These are phyloP conservation scores for Candida lessepsii DNA, from an alignment of 805 yeast genomes.

Conservation along the genomic window DNA sequence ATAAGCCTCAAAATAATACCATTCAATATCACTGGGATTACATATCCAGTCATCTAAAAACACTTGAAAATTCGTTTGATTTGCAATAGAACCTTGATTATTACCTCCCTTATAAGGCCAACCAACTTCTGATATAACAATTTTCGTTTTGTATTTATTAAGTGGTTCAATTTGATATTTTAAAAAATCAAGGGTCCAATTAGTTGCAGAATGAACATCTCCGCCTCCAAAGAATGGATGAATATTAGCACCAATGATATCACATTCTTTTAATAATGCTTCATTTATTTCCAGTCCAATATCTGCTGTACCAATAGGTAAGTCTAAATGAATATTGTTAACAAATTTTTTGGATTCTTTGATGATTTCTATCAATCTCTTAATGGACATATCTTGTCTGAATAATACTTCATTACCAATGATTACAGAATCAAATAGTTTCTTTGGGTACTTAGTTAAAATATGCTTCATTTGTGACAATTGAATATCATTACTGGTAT, in stretches of 20 bases:
- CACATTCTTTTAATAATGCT: slow-evolving; percentile 44
- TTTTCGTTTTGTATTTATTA: slow-evolving; percentile 24
- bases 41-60: slow-evolving; percentile 57
- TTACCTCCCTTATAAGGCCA: slow-evolving; percentile 70
- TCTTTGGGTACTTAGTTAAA: slow-evolving; percentile 43
- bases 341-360: slow-evolving; percentile 39
- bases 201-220: slow-evolving; percentile 42
- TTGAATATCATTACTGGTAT: slow-evolving; percentile 45
- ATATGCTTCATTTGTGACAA: slow-evolving; percentile 43
- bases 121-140: slow-evolving; percentile 62
- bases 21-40: slow-evolving; percentile 36
- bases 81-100: slow-evolving; percentile 47
- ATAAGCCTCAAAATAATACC: slow-evolving; percentile 68
- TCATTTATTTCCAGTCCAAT: slow-evolving; percentile 47
- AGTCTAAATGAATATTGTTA: slow-evolving; percentile 25
- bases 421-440: slow-evolving; percentile 48
- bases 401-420: slow-evolving; percentile 66
- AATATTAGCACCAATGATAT: slow-evolving; percentile 59
- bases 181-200: slow-evolving; percentile 53
- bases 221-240: slow-evolving; percentile 71
- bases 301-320: slow-evolving; percentile 66
- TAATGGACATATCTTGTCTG: slow-evolving; percentile 45
- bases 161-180: slow-evolving; percentile 43
- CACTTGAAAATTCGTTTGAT: slow-evolving; percentile 38
- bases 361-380: slow-evolving; percentile 42